These are phyloP conservation scores for Leucoagaricus sp. DNA, from an alignment of 1,284 basidiomycete species.

Conservation along the genomic window DNA sequence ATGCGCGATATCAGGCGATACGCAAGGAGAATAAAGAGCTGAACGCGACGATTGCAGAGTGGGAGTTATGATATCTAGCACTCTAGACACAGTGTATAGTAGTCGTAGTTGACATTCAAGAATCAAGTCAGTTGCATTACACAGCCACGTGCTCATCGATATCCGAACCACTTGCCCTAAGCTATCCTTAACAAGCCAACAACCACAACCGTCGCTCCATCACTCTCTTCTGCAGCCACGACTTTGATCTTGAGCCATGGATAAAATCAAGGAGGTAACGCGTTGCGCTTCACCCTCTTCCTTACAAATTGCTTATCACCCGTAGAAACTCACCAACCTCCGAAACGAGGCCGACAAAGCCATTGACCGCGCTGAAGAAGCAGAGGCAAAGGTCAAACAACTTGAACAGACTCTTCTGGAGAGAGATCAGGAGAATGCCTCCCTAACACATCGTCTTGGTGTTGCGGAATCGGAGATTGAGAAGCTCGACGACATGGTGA, in stretches of 20 bases:
- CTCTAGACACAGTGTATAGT: background rate
- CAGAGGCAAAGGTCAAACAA: slow-evolving; percentile 87
- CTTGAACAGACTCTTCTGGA: slow-evolving; percentile 79
- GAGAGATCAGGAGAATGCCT: slow-evolving; percentile 89
- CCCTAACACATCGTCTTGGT: slow-evolving; percentile 77
- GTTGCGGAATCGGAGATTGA: slow-evolving; percentile 78
- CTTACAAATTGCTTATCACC: background rate
- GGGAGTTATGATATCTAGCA: background rate
- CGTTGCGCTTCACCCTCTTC: slow-evolving; percentile 15
- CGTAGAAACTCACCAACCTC: slow-evolving; percentile 69
- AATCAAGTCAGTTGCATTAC: too few species aligned
- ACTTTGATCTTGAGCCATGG: slow-evolving; percentile 46
- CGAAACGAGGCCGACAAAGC: slow-evolving; percentile 89
- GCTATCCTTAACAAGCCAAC: slow-evolving; percentile 21
- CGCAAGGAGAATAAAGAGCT: slow-evolving; percentile 8
- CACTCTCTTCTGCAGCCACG: background rate
- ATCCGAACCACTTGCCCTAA: slow-evolving; percentile 23
- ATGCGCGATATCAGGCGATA: background rate
- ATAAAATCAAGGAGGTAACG: slow-evolving; percentile 77
- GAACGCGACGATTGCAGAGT: slow-evolving; percentile 7
- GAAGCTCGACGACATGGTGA: slow-evolving; percentile 74
- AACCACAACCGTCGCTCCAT: background rate
- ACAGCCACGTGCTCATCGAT: slow-evolving; percentile 17
- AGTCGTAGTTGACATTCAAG: background rate
- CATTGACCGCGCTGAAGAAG: slow-evolving; percentile 75